phyloP scores from a whole-genome alignment of 257 asterid species.

The Nyctanthes arbortristis region DNA sequence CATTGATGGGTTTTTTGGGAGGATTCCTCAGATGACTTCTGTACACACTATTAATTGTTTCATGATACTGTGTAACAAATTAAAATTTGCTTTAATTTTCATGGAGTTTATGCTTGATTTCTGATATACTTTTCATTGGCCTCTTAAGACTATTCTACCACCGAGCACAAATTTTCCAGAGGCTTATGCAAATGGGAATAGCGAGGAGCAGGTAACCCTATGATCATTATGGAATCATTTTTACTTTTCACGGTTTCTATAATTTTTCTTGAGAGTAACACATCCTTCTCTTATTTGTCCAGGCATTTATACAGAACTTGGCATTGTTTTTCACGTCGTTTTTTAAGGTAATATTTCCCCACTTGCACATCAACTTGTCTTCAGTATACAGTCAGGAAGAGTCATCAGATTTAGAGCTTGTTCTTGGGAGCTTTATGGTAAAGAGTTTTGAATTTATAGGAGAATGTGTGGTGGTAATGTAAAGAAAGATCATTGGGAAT shows the following conservation, averaged over 20 bases:
- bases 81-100: background rate
- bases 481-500: too few relatives aligned
- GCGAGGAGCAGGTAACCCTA: slow-evolving; percentile 81
- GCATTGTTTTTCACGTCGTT: slow-evolving; percentile 94
- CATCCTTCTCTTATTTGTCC: slow-evolving; percentile 24
- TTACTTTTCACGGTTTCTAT: background rate
- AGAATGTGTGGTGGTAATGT: too few relatives aligned
- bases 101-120: slow-evolving; percentile 23
- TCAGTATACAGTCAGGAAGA: background rate
- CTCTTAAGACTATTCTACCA: slow-evolving; percentile 66
- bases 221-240: slow-evolving; percentile 5
- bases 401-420: background rate
- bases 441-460: too few relatives aligned
- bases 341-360: slow-evolving; percentile 60
- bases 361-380: background rate
- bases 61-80: background rate
- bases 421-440: too few relatives aligned
- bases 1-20: background rate
- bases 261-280: slow-evolving; percentile 7
- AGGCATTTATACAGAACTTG: slow-evolving; percentile 95
- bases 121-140: slow-evolving; percentile 23
- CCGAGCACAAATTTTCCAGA: slow-evolving; percentile 65
- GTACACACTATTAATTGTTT: background rate
- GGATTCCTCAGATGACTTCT: background rate
- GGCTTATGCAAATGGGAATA: slow-evolving; percentile 82